Conservation (phyloP, 2,329 filamentous ascomycete species). For the Venturiaceae sp. region DNA sequence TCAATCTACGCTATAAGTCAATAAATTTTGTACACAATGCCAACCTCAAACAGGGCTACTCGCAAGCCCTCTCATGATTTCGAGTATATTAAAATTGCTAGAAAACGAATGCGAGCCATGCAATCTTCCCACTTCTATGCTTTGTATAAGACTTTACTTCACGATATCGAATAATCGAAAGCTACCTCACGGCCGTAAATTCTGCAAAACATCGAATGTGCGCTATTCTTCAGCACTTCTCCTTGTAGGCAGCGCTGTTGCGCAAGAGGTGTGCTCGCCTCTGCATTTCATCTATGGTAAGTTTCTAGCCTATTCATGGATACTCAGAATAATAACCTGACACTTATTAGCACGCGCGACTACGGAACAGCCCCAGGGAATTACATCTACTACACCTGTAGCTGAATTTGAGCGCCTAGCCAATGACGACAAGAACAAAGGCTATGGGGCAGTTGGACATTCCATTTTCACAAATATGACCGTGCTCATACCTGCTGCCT, state of each 20-base stretch:
- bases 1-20: background rate
- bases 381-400: background rate
- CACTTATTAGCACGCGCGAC: background rate
- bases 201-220: background rate
- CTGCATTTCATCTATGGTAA: slow-evolving; percentile 5
- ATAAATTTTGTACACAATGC: background rate
- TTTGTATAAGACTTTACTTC: background rate
- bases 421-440: slow-evolving; percentile 3
- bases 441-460: slow-evolving; percentile 4
- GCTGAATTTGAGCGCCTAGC: slow-evolving; percentile 4
- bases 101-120: background rate
- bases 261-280: slow-evolving; percentile 1
- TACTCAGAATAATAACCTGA: background rate
- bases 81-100: background rate
- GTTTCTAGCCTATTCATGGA: background rate
- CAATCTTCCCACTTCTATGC: background rate
- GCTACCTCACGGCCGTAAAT: background rate
- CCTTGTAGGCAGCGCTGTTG: background rate
- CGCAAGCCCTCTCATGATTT: background rate
- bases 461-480: background rate
- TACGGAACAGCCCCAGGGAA: background rate
- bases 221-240: background rate
- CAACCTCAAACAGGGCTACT: background rate
- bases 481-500: background rate
- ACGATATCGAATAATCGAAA: too few relatives aligned